Evolutionary conservation across 176 grass and related monocot genomes (phyloP).

Genomic region (Olyra latifolia): DNA sequence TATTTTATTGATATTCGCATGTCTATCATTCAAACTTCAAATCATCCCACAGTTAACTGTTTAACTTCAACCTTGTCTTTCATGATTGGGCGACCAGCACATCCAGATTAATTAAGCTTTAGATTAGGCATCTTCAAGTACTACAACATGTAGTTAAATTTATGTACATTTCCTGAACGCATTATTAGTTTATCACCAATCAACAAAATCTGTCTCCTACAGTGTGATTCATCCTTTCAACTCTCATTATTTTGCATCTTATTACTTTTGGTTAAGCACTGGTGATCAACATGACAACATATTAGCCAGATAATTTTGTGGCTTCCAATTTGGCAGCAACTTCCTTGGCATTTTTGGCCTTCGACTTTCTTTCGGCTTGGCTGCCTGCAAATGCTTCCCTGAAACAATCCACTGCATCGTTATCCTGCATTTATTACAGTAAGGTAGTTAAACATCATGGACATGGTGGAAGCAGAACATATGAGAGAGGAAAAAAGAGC

Average conservation of each 20-base stretch:
- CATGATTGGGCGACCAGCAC: not conserved
- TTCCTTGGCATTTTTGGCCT: slow-evolving; percentile 47
- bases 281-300: not conserved
- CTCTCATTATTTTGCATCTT: not conserved
- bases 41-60: not conserved
- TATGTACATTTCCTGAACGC: slow-evolving; percentile 18
- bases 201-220: not conserved
- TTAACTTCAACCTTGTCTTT: not conserved
- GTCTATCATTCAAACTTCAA: not conserved
- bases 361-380: slow-evolving; percentile 57
- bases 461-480: slow-evolving; percentile 9
- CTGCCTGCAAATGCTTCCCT: slow-evolving; percentile 64
- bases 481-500: slow-evolving; percentile 4
- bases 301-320: slow-evolving; percentile 40
- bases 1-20: not conserved
- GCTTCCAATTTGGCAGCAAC: slow-evolving; percentile 51
- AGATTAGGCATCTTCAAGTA: not conserved
- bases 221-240: not conserved
- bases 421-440: slow-evolving; percentile 52
- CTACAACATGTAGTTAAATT: not conserved
- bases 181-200: not conserved
- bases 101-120: not conserved
- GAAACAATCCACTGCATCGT: slow-evolving; percentile 54
- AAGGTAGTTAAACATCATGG: not conserved
- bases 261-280: not conserved